phyloP scores from a whole-genome alignment of 2,329 filamentous ascomycete species.

The Colletotrichum shisoi region DNA sequence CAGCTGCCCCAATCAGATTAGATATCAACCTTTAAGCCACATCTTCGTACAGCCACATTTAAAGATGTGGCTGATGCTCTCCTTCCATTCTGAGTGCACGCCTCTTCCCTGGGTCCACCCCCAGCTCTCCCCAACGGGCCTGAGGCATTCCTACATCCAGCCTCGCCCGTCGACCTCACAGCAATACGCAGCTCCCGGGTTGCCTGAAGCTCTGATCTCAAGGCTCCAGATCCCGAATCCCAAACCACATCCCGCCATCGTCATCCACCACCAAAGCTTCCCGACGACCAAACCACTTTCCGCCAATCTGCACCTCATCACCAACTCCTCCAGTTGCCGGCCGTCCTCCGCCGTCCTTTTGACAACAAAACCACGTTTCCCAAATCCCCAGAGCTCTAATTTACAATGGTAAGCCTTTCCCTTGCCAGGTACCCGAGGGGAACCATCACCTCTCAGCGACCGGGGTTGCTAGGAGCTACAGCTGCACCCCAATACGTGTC shows the following conservation, averaged over 20 bases:
- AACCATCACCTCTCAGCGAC: slow-evolving; percentile 7
- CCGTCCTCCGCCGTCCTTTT: background rate
- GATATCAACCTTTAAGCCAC: slow-evolving; percentile 10
- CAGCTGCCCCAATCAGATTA: background rate
- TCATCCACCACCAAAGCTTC: slow-evolving; percentile 32
- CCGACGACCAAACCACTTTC: slow-evolving; percentile 10
- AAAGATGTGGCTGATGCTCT: background rate
- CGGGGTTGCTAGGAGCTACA: slow-evolving; percentile 26
- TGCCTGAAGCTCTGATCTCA: slow-evolving; percentile 41
- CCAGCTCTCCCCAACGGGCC: slow-evolving; percentile 13
- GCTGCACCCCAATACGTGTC: background rate
- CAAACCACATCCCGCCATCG: slow-evolving; percentile 41
- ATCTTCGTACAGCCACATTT: slow-evolving; percentile 1
- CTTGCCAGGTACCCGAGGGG: slow-evolving; percentile 39
- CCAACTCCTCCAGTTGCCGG: slow-evolving; percentile 7
- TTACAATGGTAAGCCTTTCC: slow-evolving; percentile 48
- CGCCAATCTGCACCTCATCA: slow-evolving; percentile 19
- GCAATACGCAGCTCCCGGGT: slow-evolving; percentile 41
- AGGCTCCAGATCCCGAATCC: slow-evolving; percentile 39
- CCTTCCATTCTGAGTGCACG: background rate
- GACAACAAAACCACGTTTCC: background rate
- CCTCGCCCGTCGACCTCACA: slow-evolving; percentile 37
- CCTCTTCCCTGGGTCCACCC: slow-evolving; percentile 12
- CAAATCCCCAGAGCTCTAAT: slow-evolving; percentile 33
- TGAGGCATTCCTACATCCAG: slow-evolving; percentile 35